Evolutionary conservation across 805 yeast genomes (phyloP).

Genomic region (Metschnikowia vanudenii): DNA sequence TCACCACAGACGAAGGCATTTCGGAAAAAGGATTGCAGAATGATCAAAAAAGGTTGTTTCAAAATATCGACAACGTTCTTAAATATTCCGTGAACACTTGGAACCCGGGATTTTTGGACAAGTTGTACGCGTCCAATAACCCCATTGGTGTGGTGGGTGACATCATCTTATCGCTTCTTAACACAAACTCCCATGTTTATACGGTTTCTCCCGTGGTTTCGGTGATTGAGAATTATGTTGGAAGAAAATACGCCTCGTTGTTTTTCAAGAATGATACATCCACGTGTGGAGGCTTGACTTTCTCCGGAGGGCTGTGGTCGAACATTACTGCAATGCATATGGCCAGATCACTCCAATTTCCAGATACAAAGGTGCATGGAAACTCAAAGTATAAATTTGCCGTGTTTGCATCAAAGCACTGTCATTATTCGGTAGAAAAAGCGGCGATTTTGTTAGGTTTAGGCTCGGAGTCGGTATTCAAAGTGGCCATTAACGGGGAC

Average conservation of each 20-base stretch:
- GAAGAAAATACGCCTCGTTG: slow-evolving; percentile 62
- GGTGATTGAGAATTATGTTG: slow-evolving; percentile 67
- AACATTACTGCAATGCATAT: slow-evolving; percentile 74
- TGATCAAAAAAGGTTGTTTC: slow-evolving; percentile 42
- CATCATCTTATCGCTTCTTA: slow-evolving; percentile 61
- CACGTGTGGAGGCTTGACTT: slow-evolving; percentile 77
- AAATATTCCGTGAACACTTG: slow-evolving; percentile 76
- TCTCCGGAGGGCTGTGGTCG: slow-evolving; percentile 87
- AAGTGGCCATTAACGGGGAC: slow-evolving; percentile 52
- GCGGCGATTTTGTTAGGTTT: slow-evolving; percentile 76
- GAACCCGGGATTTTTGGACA: slow-evolving; percentile 85
- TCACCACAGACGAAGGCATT: slow-evolving; percentile 35
- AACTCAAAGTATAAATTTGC: slow-evolving; percentile 56
- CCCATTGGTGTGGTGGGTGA: slow-evolving; percentile 81
- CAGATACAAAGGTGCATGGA: slow-evolving; percentile 68
- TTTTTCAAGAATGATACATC: slow-evolving; percentile 47
- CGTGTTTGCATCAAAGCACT: slow-evolving; percentile 65
- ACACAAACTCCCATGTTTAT: slow-evolving; percentile 83
- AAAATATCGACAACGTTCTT: slow-evolving; percentile 54
- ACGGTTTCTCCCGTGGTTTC: slow-evolving; percentile 82
- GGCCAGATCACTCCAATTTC: slow-evolving; percentile 67
- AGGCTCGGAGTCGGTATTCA: slow-evolving; percentile 62
- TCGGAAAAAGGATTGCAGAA: slow-evolving; percentile 32
- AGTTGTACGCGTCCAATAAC: slow-evolving; percentile 80
- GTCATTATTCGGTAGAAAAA: slow-evolving; percentile 79